Evolutionary conservation across 208 protist genomes (phyloP).

Genomic region (Trypanosoma conorhini): DNA sequence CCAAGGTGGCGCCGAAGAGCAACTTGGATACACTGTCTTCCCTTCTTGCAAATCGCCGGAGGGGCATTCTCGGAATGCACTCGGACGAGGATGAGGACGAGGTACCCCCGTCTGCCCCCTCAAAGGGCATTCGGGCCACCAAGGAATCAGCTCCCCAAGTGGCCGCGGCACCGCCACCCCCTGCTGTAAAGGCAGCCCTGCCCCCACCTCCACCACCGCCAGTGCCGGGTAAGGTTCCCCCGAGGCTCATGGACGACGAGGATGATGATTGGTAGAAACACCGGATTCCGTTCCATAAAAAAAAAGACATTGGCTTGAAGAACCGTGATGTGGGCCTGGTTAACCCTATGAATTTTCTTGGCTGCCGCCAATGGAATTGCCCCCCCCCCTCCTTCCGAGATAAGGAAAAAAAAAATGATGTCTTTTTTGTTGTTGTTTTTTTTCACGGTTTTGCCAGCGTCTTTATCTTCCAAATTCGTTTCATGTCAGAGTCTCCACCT

Average conservation of each 20-base stretch:
- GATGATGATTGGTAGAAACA: constrained; percentile 25
- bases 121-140: constrained; percentile 9
- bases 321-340: background rate
- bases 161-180: background rate
- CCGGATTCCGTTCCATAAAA: background rate
- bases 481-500: background rate
- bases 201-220: constrained; percentile 25
- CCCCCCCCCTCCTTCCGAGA: too few species aligned
- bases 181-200: background rate
- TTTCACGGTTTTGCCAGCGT: background rate
- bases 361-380: background rate
- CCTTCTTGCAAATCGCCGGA: constrained; percentile 34
- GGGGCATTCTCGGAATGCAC: constrained; percentile 37
- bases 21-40: constrained; percentile 31
- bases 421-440: background rate
- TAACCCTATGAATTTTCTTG: background rate
- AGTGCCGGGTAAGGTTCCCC: constrained; percentile 26
- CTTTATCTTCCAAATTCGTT: background rate
- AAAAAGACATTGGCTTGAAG: background rate
- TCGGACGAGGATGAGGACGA: constrained; percentile 40
- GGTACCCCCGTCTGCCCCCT: background rate
- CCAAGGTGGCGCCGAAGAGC: constrained; percentile 24
- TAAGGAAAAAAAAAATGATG: background rate
- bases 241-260: constrained; percentile 16
- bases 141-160: constrained; percentile 1